These are phyloP conservation scores for Fraxinus excelsior DNA, from an alignment of 257 asterid genomes.

Conservation along the genomic window DNA sequence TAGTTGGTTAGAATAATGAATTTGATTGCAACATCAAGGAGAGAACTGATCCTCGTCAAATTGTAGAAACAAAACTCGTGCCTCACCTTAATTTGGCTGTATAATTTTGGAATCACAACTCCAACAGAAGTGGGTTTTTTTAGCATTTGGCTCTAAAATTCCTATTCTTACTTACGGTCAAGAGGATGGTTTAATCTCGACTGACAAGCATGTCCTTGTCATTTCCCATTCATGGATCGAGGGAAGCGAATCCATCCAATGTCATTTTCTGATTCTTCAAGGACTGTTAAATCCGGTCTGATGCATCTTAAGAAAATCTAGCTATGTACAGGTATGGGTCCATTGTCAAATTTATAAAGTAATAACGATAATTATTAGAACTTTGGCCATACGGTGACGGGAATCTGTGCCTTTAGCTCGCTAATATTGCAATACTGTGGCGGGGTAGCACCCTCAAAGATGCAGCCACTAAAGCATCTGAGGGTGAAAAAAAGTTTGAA, in stretches of 20 bases:
- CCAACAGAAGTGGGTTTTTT: slow-evolving; percentile 16
- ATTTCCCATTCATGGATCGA: slow-evolving; percentile 46
- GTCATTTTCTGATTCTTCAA: slow-evolving; percentile 42
- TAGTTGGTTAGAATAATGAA: no score
- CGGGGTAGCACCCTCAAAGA: background rate
- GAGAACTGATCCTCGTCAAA: no score
- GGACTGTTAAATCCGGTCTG: slow-evolving; percentile 20
- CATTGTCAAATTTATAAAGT: no score
- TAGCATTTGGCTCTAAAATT: slow-evolving; percentile 44
- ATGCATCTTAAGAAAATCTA: no score
- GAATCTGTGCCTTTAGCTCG: background rate
- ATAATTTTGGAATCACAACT: no score
- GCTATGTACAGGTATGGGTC: no score
- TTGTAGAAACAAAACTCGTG: no score
- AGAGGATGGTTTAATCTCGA: slow-evolving; percentile 56
- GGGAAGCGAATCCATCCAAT: slow-evolving; percentile 50
- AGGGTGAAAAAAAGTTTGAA: no score
- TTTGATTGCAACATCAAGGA: no score
- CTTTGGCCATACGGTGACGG: background rate
- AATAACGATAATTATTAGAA: no score
- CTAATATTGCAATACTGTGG: background rate
- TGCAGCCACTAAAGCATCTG: background rate
- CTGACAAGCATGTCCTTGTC: slow-evolving; percentile 55
- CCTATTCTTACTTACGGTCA: slow-evolving; percentile 59
- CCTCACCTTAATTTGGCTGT: no score